A percentile compares a stretch with the other conserved stretches of the same genome.
These are phyloP conservation scores for Hypoxylon sp. DNA, from an alignment of 2,329 filamentous ascomycete genomes.

Conservation along the genomic window DNA sequence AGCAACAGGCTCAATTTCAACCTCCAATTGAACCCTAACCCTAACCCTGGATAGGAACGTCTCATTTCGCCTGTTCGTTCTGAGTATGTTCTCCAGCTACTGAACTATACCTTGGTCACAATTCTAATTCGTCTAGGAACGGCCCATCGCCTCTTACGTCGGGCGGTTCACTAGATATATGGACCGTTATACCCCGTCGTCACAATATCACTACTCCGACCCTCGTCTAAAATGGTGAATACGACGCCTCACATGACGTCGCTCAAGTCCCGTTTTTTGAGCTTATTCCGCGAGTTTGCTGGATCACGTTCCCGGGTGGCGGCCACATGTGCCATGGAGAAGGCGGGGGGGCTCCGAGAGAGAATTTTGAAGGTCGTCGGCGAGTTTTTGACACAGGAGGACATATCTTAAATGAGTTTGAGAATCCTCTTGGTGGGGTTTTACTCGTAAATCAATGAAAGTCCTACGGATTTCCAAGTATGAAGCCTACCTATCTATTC, in stretches of 20 bases:
- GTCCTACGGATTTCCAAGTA: too few species aligned
- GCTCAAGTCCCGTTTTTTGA: constrained; percentile 47
- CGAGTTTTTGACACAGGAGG: constrained; percentile 43
- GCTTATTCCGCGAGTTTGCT: constrained; percentile 47
- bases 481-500: too few species aligned
- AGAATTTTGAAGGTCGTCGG: constrained; percentile 46
- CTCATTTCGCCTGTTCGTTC: background rate
- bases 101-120: background rate
- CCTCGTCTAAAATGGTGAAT: constrained; percentile 48
- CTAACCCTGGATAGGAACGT: background rate
- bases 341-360: constrained; percentile 34
- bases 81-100: constrained; percentile 1
- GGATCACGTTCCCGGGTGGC: constrained; percentile 43
- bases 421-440: too few species aligned
- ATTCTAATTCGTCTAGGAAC: constrained; percentile 39
- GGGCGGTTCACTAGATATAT: constrained; percentile 35
- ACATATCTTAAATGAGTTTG: background rate
- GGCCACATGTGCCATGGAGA: constrained; percentile 49
- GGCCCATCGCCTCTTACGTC: constrained; percentile 39
- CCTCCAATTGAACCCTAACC: too few species aligned
- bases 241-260: constrained; percentile 47
- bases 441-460: too few species aligned
- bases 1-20: too few species aligned
- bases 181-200: constrained; percentile 42
- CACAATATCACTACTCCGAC: constrained; percentile 43